These are phyloP conservation scores for Immersiella caudata DNA, from an alignment of 495 filamentous ascomycete genomes.

Conservation along the genomic window DNA sequence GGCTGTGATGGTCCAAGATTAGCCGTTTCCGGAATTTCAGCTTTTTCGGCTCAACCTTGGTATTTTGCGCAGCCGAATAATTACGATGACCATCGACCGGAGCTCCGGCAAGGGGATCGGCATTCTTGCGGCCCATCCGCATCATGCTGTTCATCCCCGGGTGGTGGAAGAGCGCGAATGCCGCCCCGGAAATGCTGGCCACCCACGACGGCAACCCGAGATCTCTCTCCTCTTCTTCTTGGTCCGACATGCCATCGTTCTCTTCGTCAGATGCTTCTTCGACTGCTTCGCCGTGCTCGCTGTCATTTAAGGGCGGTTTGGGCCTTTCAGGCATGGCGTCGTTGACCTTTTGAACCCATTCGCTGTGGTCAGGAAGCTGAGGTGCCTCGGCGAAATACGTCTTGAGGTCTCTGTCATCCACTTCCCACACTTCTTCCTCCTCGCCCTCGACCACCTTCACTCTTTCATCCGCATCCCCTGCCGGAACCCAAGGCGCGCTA, in stretches of 20 bases:
- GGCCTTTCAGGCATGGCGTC: not conserved
- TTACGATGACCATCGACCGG: slow-evolving; percentile 30
- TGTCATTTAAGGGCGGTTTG: not conserved
- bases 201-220: slow-evolving; percentile 26
- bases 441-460: too few species aligned
- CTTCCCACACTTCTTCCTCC: too few species aligned
- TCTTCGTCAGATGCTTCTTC: not conserved
- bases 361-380: not conserved
- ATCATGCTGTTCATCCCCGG: slow-evolving; percentile 25
- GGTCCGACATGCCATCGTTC: not conserved
- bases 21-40: slow-evolving; percentile 36
- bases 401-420: not conserved
- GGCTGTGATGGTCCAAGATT: slow-evolving; percentile 37
- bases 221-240: not conserved
- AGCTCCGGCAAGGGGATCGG: slow-evolving; percentile 43
- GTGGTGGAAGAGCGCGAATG: slow-evolving; percentile 23
- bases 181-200: slow-evolving; percentile 5
- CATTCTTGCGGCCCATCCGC: slow-evolving; percentile 39
- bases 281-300: too few species aligned
- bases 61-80: slow-evolving; percentile 38
- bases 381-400: not conserved
- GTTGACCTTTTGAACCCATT: not conserved
- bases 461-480: not conserved
- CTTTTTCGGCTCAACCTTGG: slow-evolving; percentile 30
- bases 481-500: not conserved